Evolutionary conservation across 257 asterid species (phyloP).

Genomic region (Jasminum sambac): DNA sequence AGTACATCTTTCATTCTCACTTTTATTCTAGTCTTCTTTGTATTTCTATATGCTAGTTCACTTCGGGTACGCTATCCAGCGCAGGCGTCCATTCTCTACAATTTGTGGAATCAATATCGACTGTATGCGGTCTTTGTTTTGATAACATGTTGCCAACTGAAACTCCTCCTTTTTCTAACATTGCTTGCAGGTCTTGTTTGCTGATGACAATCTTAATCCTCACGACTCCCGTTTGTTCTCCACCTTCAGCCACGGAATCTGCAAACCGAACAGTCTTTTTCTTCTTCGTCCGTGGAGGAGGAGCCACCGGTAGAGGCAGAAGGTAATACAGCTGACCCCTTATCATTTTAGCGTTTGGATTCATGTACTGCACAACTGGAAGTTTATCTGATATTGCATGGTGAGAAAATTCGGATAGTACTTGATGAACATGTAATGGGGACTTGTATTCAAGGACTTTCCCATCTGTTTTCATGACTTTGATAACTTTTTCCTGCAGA

Average conservation of each 20-base stretch:
- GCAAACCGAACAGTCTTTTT: conserved; percentile 45
- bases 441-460: conserved; percentile 61
- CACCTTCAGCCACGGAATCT: conserved; percentile 38
- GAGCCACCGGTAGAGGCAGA: conserved; percentile 44
- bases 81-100: conserved; percentile 25
- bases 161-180: conserved; percentile 49
- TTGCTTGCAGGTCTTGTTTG: conserved; percentile 66
- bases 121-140: conserved; percentile 19
- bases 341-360: conserved; percentile 49
- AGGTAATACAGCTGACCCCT: conserved; percentile 61
- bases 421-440: conserved; percentile 56
- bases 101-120: conserved; percentile 3
- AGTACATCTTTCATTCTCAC: conserved; percentile 1
- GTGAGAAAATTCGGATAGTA: conserved; percentile 45
- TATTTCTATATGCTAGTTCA: conserved; percentile 24
- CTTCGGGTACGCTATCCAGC: conserved; percentile 50
- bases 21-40: not conserved
- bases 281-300: conserved; percentile 27
- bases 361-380: conserved; percentile 46
- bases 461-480: conserved; percentile 66
- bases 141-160: conserved; percentile 44
- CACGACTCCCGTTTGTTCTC: conserved; percentile 37
- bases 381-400: conserved; percentile 63
- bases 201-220: conserved; percentile 73
- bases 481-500: conserved; percentile 44